A percentile compares a stretch with the other conserved stretches of the same genome.
Conservation (phyloP, 2,329 filamentous ascomycete species). For the Gaeumannomyces sp. region DNA sequence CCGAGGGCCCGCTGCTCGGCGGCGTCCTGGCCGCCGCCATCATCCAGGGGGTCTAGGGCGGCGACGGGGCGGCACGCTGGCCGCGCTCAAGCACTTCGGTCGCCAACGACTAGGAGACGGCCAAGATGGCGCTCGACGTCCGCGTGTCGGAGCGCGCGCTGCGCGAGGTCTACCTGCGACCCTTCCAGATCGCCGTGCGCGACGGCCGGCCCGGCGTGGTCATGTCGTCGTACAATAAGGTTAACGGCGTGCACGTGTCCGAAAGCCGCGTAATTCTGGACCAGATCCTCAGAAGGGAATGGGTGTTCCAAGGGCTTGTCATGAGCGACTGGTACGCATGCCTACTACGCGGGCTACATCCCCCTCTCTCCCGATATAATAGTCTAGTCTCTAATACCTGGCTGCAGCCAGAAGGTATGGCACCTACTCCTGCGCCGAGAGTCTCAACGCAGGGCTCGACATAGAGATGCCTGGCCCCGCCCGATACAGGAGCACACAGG, state of each 20-base stretch:
- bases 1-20: slow-evolving; percentile 32
- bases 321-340: slow-evolving; percentile 37
- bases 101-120: slow-evolving; percentile 33
- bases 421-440: slow-evolving; percentile 21
- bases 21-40: slow-evolving; percentile 29
- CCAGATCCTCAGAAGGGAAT: slow-evolving; percentile 30
- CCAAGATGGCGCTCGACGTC: slow-evolving; percentile 41
- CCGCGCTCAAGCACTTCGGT: slow-evolving; percentile 35
- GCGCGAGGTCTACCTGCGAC: slow-evolving; percentile 32
- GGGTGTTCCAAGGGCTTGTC: slow-evolving; percentile 30
- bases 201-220: slow-evolving; percentile 27
- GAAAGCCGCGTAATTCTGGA: slow-evolving; percentile 29
- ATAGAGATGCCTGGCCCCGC: slow-evolving; percentile 27
- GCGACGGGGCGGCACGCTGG: slow-evolving; percentile 35
- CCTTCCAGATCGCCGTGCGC: slow-evolving; percentile 31
- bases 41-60: slow-evolving; percentile 37
- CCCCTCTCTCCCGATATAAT: too few species aligned
- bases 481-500: slow-evolving; percentile 21
- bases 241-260: slow-evolving; percentile 35
- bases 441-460: slow-evolving; percentile 20
- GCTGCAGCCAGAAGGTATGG: slow-evolving; percentile 14
- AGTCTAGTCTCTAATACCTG: too few species aligned
- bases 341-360: too few species aligned
- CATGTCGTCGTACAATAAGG: slow-evolving; percentile 35
- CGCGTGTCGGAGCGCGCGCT: slow-evolving; percentile 31